Evolutionary conservation across 2,329 filamentous ascomycete genomes (phyloP).

Genomic region (Monosporascus sp.): DNA sequence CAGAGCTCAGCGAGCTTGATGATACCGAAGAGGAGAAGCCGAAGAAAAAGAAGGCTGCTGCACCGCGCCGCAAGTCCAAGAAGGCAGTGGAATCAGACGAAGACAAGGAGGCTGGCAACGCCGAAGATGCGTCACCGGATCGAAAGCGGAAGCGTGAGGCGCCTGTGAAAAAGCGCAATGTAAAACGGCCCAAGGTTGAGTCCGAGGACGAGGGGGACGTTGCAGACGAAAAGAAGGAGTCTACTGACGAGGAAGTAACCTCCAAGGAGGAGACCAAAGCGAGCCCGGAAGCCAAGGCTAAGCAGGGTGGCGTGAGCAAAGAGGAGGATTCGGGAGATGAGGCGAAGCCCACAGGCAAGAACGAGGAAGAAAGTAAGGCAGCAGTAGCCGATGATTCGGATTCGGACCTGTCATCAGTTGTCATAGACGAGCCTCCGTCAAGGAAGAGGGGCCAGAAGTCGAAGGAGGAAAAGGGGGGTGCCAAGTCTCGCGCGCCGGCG

Average conservation of each 20-base stretch:
- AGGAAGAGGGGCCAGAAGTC: conserved; percentile 54
- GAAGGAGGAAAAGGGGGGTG: conserved; percentile 35
- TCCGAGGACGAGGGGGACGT: conserved; percentile 19
- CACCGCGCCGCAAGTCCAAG: conserved; percentile 21
- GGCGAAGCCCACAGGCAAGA: conserved; percentile 1
- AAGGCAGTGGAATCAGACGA: conserved; percentile 25
- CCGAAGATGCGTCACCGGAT: conserved; percentile 7
- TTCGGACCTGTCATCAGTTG: conserved; percentile 56
- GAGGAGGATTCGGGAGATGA: conserved; percentile 5
- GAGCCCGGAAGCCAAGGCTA: conserved; percentile 3
- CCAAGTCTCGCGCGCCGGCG: conserved; percentile 35
- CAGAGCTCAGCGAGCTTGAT: conserved; percentile 14
- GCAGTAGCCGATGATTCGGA: conserved; percentile 18
- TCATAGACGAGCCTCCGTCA: conserved; percentile 67
- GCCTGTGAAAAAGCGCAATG: conserved; percentile 12
- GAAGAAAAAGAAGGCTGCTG: conserved; percentile 16
- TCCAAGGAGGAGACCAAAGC: conserved; percentile 7
- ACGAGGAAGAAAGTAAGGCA: conserved; percentile 5
- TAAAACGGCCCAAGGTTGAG: conserved; percentile 19
- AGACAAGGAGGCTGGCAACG: conserved; percentile 17
- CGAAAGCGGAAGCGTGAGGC: conserved; percentile 20
- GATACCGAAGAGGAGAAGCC: conserved; percentile 23
- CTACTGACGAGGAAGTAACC: neutral
- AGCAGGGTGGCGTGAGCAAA: neutral
- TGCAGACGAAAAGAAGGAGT: conserved; percentile 8